These are phyloP conservation scores for Pulicaria dysenterica DNA, from an alignment of 129 eudicot genomes.

Conservation along the genomic window DNA sequence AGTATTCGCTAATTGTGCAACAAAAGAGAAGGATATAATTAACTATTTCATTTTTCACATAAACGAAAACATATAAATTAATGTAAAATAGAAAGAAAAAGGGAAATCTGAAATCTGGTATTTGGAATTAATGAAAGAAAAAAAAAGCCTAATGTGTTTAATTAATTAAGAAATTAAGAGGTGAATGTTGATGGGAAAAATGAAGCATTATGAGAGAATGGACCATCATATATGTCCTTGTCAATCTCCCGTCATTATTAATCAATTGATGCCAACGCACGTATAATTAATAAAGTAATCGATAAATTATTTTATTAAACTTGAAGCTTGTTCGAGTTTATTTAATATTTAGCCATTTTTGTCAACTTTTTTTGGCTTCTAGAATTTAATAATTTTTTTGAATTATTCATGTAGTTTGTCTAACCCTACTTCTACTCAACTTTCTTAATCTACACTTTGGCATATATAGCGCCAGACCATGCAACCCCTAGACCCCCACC, in stretches of 20 bases:
- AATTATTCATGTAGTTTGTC: conserved; percentile 28
- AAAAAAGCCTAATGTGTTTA: neutral
- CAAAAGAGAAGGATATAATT: too few species aligned
- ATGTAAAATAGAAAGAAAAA: too few species aligned
- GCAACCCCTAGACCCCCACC: too few species aligned
- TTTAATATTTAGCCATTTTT: conserved; percentile 16
- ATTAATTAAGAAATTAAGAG: too few species aligned
- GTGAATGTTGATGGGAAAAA: conserved; percentile 4
- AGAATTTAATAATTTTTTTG: conserved; percentile 5
- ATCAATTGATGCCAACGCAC: conserved; percentile 2
- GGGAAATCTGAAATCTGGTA: neutral
- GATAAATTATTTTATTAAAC: neutral
- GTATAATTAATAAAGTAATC: neutral
- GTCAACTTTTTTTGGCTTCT: conserved; percentile 30
- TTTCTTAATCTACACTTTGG: neutral
- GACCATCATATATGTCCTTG: conserved; percentile 19
- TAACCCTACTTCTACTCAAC: conserved; percentile 6
- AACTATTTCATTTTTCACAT: too few species aligned
- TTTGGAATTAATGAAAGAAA: neutral
- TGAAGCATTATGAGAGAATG: conserved; percentile 10
- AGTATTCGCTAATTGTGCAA: too few species aligned
- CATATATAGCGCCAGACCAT: too few species aligned
- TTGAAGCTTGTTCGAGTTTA: conserved; percentile 25
- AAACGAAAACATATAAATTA: too few species aligned
- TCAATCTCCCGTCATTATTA: neutral